phyloP scores from a whole-genome alignment of 208 protist species.

The Wallacemonas sp. region DNA sequence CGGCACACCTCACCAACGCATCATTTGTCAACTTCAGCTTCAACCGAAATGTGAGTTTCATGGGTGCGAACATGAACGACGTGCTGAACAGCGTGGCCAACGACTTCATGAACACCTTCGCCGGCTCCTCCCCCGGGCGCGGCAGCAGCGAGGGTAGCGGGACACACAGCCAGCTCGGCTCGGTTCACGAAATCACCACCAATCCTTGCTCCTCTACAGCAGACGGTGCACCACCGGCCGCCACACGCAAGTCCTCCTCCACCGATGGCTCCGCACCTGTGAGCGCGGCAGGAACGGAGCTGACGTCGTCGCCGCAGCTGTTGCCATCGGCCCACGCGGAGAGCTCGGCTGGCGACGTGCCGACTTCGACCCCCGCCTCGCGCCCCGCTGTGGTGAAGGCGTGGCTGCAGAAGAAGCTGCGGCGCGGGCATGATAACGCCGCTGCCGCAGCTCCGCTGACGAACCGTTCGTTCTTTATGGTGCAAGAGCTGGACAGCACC shows the following conservation, averaged over 20 bases:
- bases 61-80: conserved; percentile 48
- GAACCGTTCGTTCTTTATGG: conserved; percentile 57
- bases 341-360: not conserved
- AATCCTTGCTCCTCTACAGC: too few species aligned
- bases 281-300: not conserved
- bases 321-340: not conserved
- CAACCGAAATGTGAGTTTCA: conserved; percentile 55
- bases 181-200: not conserved
- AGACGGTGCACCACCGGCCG: too few species aligned
- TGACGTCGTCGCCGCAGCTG: not conserved
- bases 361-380: not conserved
- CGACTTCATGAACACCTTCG: conserved; percentile 47
- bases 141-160: not conserved
- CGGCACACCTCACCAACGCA: conserved; percentile 31
- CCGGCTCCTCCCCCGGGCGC: conserved; percentile 1
- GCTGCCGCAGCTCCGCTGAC: conserved; percentile 26
- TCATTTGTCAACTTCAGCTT: conserved; percentile 45
- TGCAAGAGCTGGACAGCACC: conserved; percentile 31
- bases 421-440: not conserved
- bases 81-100: conserved; percentile 58
- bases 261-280: too few species aligned
- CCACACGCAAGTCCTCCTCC: not conserved
- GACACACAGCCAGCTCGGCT: not conserved
- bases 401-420: conserved; percentile 11
- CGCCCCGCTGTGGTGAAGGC: conserved; percentile 1